phyloP scores from a whole-genome alignment of 257 asterid genomes.

The Schizonepeta tenuifolia region DNA sequence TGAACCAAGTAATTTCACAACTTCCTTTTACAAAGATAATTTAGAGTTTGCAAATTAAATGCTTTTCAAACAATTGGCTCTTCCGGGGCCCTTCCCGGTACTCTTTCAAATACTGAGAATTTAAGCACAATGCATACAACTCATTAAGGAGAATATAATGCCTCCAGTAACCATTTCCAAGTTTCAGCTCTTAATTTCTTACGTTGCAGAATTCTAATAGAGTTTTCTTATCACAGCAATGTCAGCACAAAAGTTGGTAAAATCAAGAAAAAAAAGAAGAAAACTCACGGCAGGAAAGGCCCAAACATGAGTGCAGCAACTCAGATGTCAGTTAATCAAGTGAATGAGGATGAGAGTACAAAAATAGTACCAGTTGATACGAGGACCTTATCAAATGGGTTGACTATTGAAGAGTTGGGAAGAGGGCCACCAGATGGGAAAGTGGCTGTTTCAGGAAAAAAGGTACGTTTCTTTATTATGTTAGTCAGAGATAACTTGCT shows the following conservation, averaged over 20 bases:
- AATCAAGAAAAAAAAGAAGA: constrained; percentile 52
- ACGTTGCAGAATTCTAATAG: neutral
- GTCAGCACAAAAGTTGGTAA: constrained; percentile 36
- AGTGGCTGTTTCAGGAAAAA: constrained; percentile 68
- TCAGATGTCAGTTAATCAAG: constrained; percentile 38
- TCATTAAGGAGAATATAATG: neutral
- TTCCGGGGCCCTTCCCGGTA: neutral
- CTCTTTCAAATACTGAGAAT: constrained; percentile 3
- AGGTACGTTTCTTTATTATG: constrained; percentile 46
- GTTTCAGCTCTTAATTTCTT: constrained; percentile 20
- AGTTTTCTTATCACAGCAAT: constrained; percentile 38
- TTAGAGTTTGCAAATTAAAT: constrained; percentile 1
- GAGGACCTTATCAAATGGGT: constrained; percentile 72
- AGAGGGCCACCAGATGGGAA: constrained; percentile 67
- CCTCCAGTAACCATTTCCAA: constrained; percentile 2
- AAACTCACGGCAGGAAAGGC: constrained; percentile 35
- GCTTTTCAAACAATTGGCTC: neutral
- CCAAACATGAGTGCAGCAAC: constrained; percentile 24
- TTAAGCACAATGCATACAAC: neutral
- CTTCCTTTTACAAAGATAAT: neutral
- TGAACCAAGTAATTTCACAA: neutral
- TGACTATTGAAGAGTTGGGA: constrained; percentile 71
- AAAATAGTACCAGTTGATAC: constrained; percentile 31
- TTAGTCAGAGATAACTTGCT: neutral
- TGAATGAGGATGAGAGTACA: constrained; percentile 36